Evolutionary conservation across 2,329 filamentous ascomycete genomes (phyloP).

Genomic region (Orbilia ellipsospora): DNA sequence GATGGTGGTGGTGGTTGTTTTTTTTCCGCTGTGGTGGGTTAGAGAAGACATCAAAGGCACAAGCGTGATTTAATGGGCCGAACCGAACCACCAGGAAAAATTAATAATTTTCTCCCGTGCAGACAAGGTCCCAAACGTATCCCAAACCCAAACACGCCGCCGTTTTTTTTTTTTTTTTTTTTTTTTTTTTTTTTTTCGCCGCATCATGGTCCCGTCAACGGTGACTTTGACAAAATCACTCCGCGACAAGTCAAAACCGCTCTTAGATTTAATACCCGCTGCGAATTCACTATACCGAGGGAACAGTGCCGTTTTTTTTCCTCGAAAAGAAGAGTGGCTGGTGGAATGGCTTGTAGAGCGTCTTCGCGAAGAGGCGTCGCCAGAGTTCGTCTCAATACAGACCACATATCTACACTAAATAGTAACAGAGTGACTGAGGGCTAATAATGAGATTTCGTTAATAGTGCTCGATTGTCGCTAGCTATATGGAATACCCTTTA

Average conservation of each 20-base stretch:
- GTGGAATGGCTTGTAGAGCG: slow-evolving; percentile 73
- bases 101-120: slow-evolving; percentile 6
- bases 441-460: background rate
- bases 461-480: slow-evolving; percentile 40
- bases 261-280: slow-evolving; percentile 56
- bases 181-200: too few species aligned
- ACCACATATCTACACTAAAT: too few species aligned
- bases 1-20: slow-evolving; percentile 3
- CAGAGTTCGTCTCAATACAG: slow-evolving; percentile 25
- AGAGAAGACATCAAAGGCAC: slow-evolving; percentile 16
- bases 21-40: background rate
- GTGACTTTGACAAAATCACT: slow-evolving; percentile 61
- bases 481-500: slow-evolving; percentile 39
- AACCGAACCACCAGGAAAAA: slow-evolving; percentile 9
- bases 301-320: slow-evolving; percentile 53
- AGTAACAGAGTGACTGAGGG: background rate
- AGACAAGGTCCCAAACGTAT: background rate
- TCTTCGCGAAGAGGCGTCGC: slow-evolving; percentile 29
- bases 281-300: slow-evolving; percentile 51
- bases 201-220: slow-evolving; percentile 60
- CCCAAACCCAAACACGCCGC: slow-evolving; percentile 19
- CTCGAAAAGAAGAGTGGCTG: slow-evolving; percentile 72
- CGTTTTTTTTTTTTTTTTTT: too few species aligned
- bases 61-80: slow-evolving; percentile 49
- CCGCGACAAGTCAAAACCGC: slow-evolving; percentile 59